Conservation (phyloP, 2,329 filamentous ascomycete genomes). For the Sporothrix mexicana region DNA sequence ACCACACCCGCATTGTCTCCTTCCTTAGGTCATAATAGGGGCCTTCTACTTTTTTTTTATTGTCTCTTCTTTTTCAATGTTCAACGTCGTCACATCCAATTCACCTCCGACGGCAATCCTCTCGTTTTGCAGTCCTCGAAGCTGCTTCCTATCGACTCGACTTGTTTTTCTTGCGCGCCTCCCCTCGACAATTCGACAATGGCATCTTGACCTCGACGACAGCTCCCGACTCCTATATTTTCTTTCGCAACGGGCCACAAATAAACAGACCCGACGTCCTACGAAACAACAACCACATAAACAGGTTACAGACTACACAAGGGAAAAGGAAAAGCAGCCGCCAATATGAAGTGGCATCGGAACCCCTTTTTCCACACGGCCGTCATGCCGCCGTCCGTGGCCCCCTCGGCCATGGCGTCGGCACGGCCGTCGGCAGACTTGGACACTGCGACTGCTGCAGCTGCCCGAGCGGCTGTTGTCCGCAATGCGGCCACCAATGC, state of each 20-base stretch:
- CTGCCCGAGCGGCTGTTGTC: background rate
- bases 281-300: background rate
- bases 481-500: background rate
- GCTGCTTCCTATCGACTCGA: background rate
- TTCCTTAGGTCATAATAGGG: constrained; percentile 11
- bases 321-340: background rate
- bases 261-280: background rate
- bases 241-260: background rate
- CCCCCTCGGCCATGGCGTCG: constrained; percentile 34
- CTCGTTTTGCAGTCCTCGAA: background rate
- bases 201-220: constrained; percentile 18
- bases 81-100: constrained; percentile 16
- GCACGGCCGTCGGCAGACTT: constrained; percentile 36
- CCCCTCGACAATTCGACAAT: background rate
- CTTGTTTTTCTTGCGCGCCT: background rate
- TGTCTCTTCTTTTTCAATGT: background rate
- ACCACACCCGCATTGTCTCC: background rate
- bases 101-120: background rate
- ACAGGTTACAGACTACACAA: background rate
- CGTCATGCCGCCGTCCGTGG: constrained; percentile 38
- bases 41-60: no score
- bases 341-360: constrained; percentile 38
- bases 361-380: constrained; percentile 40
- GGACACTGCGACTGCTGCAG: constrained; percentile 33
- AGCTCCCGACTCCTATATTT: background rate